These are phyloP conservation scores for Spironucleus salmonicida DNA, from an alignment of 208 protist species.

Conservation along the genomic window DNA sequence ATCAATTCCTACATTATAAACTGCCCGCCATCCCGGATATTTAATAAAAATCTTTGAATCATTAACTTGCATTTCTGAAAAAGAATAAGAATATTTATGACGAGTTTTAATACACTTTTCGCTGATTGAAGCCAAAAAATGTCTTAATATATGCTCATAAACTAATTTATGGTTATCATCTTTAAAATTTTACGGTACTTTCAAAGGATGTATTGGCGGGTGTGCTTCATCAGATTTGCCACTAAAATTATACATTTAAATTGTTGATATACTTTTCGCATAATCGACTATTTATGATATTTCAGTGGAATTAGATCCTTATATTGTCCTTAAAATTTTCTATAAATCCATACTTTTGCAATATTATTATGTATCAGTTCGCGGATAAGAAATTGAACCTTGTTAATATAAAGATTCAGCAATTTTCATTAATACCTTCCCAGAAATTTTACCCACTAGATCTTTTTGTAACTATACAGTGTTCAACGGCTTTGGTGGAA, in stretches of 20 bases:
- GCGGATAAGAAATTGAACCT: constrained; percentile 89
- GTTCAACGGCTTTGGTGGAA: too few relatives aligned
- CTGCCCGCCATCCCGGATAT: constrained; percentile 64
- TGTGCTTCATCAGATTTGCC: constrained; percentile 55
- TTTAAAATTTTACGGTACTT: neutral
- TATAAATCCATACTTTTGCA: neutral
- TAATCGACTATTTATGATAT: neutral
- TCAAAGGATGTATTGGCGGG: constrained; percentile 67
- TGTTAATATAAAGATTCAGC: constrained; percentile 73
- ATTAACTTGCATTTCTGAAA: constrained; percentile 42
- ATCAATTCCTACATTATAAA: constrained; percentile 64
- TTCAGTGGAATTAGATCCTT: neutral
- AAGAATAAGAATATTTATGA: constrained; percentile 49
- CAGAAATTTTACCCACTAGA: too few relatives aligned
- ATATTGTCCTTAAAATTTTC: neutral
- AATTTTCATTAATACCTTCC: constrained; percentile 82
- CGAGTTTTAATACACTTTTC: constrained; percentile 47
- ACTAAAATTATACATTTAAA: neutral
- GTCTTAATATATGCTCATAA: constrained; percentile 78
- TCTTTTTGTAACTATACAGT: too few relatives aligned
- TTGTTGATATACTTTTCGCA: constrained; percentile 11
- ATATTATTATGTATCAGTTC: constrained; percentile 87
- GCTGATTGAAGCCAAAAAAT: constrained; percentile 89
- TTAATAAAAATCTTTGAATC: constrained; percentile 61
- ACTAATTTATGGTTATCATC: constrained; percentile 42